Evolutionary conservation across 352 stramenopile species (phyloP), one percentile per base, ranked within the genome.

Genomic region (Phytophthora sojae): DNA sequence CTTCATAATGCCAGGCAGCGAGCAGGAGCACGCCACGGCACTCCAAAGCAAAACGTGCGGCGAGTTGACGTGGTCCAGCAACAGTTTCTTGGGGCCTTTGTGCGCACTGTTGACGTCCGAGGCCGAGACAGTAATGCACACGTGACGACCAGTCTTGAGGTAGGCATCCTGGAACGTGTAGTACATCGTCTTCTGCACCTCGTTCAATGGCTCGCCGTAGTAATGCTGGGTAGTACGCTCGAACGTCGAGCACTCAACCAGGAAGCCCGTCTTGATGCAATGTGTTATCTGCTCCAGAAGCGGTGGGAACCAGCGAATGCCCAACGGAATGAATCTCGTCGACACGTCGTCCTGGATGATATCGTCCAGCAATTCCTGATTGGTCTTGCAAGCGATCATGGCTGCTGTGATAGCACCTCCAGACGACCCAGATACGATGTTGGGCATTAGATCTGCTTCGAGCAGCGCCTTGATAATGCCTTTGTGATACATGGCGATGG

Each of bases 81-180:
- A 74, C 39, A 98, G 77, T 60, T 93, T 94, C 61, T 93, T 89
- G 6, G 85, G 80, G 0, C 80, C 81, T 54, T 78, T 97, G 83
- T 82, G 94, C 0, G 70, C 58, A 80, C 66, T 96, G 77, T 86
- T 99, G 85, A 86, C 79, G 52, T 96, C 88, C 21, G 85, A 97
- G 8, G 94, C 93, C 0, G 93, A 97, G 5, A 99, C 94, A 0
- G 94, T 98, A 72, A 99, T 99, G 71, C 93, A 98, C 55, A 98
- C 89, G 78, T 98, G 89, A 58, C 97, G 97, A 4, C 91, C 83
- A 0, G 96, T 99, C 59, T 93, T 88, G 62, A 97, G 82, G 76
- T 93, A 98, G 17, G 96, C 96, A 73, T 99, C 96, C 69, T 97
- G 91, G 79, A 99, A 99, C 0, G 96, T 99, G 61, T 92, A 93